Evolutionary conservation across 768 basidiomycete genomes (phyloP), one percentile per base, ranked within the genome.

Genomic region (Russula griseocarnosa): DNA sequence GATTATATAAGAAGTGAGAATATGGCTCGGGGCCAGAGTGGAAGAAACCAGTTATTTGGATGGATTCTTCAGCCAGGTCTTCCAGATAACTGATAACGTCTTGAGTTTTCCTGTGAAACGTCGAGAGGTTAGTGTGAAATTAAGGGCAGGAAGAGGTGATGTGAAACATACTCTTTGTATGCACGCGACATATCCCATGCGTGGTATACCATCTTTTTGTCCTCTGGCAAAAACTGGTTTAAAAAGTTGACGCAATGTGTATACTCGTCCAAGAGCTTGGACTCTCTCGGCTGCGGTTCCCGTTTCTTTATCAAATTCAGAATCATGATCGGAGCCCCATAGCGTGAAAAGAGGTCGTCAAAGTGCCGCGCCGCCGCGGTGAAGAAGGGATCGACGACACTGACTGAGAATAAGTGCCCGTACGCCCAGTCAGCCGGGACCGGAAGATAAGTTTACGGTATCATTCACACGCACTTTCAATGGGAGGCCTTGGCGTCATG

Each of bases 171-270:
- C 94, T 93, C 91, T 73, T 97, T 97, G 68, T 94, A 92, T 2
- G 95, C 94, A 46, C 90, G 82, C 5, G 89, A 87, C 91, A 98
- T 97, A 73, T 99, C 97, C 92, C 94, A 99, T 16, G 94, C 86
- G 49, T 92, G 84, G 72, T 98, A 97, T 16, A 86, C 80, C 85
- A 99, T 92, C 76, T 87, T 86, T 76, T 90, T 88, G 30, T 80
- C 87, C 8, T 80, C 79, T 0, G 97, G 96, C 14, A 99, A 75
- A 75, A 97, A 98, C 72, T 99, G 96, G 67, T 98, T 98, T 34
- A 99, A 80, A 72, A 97, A 99, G 55, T 82, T 74, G 20, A 98
- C 87, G 71, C 97, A 99, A 72, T 94, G 86, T 0, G 88, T 90
- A 70, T 95, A 98, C 72, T 97, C 94, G 18, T 87, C 86, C 18